phyloP scores from a whole-genome alignment of 805 yeast genomes.

The Nakazawaea pomicola region DNA sequence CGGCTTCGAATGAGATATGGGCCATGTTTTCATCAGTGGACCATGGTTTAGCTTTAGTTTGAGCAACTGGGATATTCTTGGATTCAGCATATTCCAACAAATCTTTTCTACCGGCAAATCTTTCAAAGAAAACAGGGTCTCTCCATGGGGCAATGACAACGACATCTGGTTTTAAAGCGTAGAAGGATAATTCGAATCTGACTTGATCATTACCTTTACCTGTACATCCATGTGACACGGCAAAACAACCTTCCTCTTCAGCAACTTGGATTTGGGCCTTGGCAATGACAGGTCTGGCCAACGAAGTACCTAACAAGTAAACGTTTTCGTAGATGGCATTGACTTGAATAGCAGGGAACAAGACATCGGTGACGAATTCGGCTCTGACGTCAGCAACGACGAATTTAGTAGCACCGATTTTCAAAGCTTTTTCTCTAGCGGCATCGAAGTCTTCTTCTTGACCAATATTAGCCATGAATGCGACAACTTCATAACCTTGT shows the following conservation, averaged over 20 bases:
- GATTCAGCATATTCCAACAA: slow-evolving; percentile 88
- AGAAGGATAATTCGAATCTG: slow-evolving; percentile 94
- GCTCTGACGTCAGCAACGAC: slow-evolving; percentile 92
- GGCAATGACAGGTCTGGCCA: slow-evolving; percentile 98
- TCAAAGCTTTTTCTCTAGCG: slow-evolving; percentile 92
- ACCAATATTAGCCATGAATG: slow-evolving; percentile 97
- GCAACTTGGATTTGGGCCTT: slow-evolving; percentile 98
- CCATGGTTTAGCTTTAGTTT: slow-evolving; percentile 99
- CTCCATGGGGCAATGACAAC: slow-evolving; percentile 99
- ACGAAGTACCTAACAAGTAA: slow-evolving; percentile 91
- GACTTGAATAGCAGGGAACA: slow-evolving; percentile 95
- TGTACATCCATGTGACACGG: slow-evolving; percentile 98
- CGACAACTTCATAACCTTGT: slow-evolving; percentile 96
- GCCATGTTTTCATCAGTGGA: slow-evolving; percentile 99
- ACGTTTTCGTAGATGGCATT: slow-evolving; percentile 98
- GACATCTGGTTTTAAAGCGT: slow-evolving; percentile 97
- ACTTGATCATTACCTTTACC: slow-evolving; percentile 99
- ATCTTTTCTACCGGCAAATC: slow-evolving; percentile 98
- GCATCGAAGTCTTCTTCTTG: slow-evolving; percentile 99
- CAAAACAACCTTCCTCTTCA: slow-evolving; percentile 95
- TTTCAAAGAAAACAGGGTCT: slow-evolving; percentile 87
- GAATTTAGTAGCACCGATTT: slow-evolving; percentile 95
- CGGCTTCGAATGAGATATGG: slow-evolving; percentile 98
- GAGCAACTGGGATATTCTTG: slow-evolving; percentile 91
- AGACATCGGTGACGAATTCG: slow-evolving; percentile 88